Conservation (phyloP, 139 green algal species). For the Volvox africanus region DNA sequence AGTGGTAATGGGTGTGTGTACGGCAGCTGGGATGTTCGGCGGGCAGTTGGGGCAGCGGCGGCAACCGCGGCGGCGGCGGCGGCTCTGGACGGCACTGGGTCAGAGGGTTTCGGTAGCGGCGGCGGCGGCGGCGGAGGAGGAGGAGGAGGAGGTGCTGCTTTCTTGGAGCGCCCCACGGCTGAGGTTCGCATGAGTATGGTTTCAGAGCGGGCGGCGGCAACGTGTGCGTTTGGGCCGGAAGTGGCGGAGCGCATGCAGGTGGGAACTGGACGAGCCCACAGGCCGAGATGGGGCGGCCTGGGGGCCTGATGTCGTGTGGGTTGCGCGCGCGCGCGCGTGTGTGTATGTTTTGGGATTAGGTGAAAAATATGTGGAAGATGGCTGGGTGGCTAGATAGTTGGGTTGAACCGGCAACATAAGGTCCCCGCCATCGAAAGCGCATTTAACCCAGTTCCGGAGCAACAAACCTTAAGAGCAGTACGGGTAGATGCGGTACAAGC, state of each 20-base stretch:
- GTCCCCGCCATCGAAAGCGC: too few species aligned
- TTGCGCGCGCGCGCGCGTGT: neutral
- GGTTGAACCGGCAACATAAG: too few species aligned
- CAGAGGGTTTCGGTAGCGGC: neutral
- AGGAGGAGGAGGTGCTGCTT: neutral
- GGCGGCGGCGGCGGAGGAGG: neutral
- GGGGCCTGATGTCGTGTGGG: too few species aligned
- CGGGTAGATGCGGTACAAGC: too few species aligned
- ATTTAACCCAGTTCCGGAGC: too few species aligned
- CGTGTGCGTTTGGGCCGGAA: neutral
- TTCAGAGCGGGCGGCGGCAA: slow-evolving; percentile 1
- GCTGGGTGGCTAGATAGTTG: too few species aligned
- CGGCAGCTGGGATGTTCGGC: neutral
- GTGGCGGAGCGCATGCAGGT: slow-evolving; percentile 36
- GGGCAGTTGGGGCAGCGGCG: neutral
- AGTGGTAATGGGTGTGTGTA: too few species aligned
- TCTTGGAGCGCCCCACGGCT: neutral
- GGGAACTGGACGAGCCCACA: too few species aligned
- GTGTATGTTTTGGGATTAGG: too few species aligned
- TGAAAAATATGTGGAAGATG: too few species aligned
- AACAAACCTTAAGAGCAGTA: too few species aligned
- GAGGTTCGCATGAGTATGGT: slow-evolving; percentile 31
- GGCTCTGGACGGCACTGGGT: neutral
- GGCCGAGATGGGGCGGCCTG: too few species aligned
- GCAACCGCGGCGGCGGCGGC: neutral